phyloP scores from a whole-genome alignment of 257 asterid species.

The Ligustrum vulgare region DNA sequence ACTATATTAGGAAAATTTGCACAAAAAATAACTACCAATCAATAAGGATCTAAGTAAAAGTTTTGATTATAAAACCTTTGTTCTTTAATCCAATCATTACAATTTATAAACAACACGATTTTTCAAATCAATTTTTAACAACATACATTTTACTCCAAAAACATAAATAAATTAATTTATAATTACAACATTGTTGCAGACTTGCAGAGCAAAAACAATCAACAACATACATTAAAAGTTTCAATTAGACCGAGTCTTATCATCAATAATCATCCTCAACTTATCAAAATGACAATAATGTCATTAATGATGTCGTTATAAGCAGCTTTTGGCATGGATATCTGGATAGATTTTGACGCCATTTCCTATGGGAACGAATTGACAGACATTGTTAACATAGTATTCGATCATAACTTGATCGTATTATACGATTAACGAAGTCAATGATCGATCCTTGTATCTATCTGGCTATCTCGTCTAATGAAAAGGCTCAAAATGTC shows the following conservation, averaged over 20 bases:
- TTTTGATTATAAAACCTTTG: background rate
- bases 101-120: too few relatives aligned
- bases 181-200: too few relatives aligned
- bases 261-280: conserved; percentile 14
- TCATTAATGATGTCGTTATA: background rate
- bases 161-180: too few relatives aligned
- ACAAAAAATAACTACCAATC: too few relatives aligned
- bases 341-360: conserved; percentile 22
- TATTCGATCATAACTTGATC: background rate
- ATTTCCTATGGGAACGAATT: conserved; percentile 43
- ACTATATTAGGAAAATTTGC: too few relatives aligned
- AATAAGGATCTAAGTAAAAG: background rate
- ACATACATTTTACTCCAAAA: too few relatives aligned
- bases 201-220: background rate
- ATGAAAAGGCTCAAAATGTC: background rate
- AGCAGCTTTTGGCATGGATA: background rate
- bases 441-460: background rate
- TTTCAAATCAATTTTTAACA: too few relatives aligned
- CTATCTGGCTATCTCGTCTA: background rate
- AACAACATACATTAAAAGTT: background rate
- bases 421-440: background rate
- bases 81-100: too few relatives aligned
- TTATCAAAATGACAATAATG: background rate
- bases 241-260: conserved; percentile 23
- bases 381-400: background rate